These are phyloP conservation scores for Sporothrix dimorphospora DNA, from an alignment of 2,329 filamentous ascomycete species.

Conservation along the genomic window DNA sequence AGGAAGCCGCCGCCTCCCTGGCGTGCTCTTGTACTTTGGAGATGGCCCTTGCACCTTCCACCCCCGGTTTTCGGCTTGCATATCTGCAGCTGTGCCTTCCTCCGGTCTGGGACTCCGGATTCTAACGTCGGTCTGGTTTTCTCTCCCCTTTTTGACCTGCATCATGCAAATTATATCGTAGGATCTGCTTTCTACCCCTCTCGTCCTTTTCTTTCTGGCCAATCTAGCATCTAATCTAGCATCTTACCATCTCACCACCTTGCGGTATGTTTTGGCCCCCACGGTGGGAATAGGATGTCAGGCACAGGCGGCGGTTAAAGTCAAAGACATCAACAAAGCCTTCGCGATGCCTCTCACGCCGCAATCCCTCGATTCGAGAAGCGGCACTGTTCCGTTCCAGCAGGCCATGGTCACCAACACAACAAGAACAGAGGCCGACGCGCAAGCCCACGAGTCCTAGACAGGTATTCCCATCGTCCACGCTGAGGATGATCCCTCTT, in stretches of 20 bases:
- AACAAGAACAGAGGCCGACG: not conserved
- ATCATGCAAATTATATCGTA: not conserved
- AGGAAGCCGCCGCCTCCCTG: not conserved
- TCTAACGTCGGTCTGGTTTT: not conserved
- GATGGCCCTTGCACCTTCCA: constrained; percentile 3
- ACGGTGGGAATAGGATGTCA: not conserved
- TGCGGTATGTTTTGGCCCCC: not conserved
- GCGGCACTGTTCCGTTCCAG: not conserved
- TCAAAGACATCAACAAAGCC: not conserved
- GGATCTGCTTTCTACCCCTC: not conserved
- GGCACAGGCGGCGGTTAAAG: not conserved
- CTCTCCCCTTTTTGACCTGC: not conserved
- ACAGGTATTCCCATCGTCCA: not conserved
- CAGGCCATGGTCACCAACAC: not conserved
- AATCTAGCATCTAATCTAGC: not conserved
- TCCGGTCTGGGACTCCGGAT: not conserved
- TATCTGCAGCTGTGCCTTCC: constrained; percentile 1
- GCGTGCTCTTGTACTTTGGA: not conserved
- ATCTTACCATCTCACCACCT: not conserved
- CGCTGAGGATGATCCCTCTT: not conserved
- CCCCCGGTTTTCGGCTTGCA: not conserved
- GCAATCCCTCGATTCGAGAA: not conserved
- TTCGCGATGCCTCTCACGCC: not conserved
- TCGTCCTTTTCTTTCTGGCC: not conserved
- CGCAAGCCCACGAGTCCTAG: not conserved